These are phyloP conservation scores for Eucommia ulmoides DNA, from an alignment of 257 asterid genomes.

Conservation along the genomic window DNA sequence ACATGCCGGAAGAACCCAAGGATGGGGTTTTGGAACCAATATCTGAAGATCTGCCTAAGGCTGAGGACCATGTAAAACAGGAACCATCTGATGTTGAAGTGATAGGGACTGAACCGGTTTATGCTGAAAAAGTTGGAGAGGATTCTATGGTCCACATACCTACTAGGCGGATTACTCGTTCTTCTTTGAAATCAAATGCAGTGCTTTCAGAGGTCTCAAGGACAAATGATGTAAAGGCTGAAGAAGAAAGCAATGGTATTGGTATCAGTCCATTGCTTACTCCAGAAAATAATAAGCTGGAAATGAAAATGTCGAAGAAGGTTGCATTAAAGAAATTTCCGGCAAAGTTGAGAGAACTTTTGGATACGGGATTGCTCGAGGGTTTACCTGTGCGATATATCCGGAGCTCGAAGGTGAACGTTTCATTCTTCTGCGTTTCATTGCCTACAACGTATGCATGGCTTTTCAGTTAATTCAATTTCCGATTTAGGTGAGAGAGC, in stretches of 20 bases:
- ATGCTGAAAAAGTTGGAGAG: conserved; percentile 21
- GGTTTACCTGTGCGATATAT: conserved; percentile 56
- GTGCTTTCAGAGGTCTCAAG: conserved; percentile 17
- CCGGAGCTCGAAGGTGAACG: conserved; percentile 49
- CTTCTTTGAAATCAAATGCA: conserved; percentile 29
- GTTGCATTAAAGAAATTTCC: conserved; percentile 42
- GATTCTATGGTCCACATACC: conserved; percentile 19
- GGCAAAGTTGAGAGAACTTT: conserved; percentile 61
- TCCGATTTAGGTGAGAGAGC: conserved; percentile 30
- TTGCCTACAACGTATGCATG: too few relatives aligned
- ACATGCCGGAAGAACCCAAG: neutral
- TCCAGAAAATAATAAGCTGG: conserved; percentile 31
- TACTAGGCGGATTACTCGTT: conserved; percentile 47
- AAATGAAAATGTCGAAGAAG: conserved; percentile 61
- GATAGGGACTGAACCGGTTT: conserved; percentile 9
- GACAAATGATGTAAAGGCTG: conserved; percentile 10
- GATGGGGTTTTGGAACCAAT: conserved; percentile 7
- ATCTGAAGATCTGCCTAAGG: conserved; percentile 3
- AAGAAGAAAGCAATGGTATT: conserved; percentile 11
- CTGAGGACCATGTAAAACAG: neutral
- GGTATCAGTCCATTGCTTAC: conserved; percentile 15
- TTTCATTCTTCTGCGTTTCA: neutral
- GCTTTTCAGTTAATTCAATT: neutral
- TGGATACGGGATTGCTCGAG: conserved; percentile 76
- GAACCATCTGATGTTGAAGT: neutral